These are phyloP conservation scores for Chamaecrista fasciculata DNA, from an alignment of 306 rosid genomes.

Conservation along the genomic window DNA sequence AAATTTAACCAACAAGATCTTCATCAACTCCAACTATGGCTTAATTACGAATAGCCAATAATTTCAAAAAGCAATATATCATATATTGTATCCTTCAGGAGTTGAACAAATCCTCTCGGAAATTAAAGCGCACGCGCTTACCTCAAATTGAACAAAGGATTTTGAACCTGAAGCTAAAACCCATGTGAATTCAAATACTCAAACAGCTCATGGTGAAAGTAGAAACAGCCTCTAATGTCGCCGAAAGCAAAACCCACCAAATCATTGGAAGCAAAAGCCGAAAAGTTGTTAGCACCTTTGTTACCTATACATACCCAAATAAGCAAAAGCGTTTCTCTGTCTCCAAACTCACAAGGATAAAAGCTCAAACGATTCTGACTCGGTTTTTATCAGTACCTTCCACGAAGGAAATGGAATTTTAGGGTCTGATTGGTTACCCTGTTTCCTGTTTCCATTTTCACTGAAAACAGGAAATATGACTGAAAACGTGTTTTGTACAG, in stretches of 20 bases:
- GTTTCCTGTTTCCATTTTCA: too few species aligned
- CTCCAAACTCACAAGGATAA: slow-evolving; percentile 13
- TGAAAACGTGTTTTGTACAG: too few species aligned
- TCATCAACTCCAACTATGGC: neutral
- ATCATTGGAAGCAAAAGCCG: slow-evolving; percentile 23
- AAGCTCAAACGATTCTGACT: neutral
- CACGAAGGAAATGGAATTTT: neutral
- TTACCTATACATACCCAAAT: slow-evolving; percentile 8
- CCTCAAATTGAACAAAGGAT: neutral
- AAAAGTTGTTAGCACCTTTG: slow-evolving; percentile 27
- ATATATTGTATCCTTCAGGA: neutral
- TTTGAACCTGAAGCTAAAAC: neutral
- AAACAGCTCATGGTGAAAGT: neutral
- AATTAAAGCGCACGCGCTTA: neutral
- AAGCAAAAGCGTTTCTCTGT: slow-evolving; percentile 2
- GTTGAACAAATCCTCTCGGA: neutral
- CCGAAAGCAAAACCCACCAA: slow-evolving; percentile 4
- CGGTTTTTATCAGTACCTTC: neutral
- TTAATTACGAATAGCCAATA: slow-evolving; percentile 16
- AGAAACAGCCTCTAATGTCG: neutral
- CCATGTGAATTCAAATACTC: neutral
- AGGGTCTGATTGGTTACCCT: too few species aligned
- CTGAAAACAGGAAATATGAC: too few species aligned
- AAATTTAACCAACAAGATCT: slow-evolving; percentile 1
- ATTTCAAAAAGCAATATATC: slow-evolving; percentile 6